Evolutionary conservation across 1,139 yeast genomes (phyloP).

Genomic region (Kluyveromyces sp.): DNA sequence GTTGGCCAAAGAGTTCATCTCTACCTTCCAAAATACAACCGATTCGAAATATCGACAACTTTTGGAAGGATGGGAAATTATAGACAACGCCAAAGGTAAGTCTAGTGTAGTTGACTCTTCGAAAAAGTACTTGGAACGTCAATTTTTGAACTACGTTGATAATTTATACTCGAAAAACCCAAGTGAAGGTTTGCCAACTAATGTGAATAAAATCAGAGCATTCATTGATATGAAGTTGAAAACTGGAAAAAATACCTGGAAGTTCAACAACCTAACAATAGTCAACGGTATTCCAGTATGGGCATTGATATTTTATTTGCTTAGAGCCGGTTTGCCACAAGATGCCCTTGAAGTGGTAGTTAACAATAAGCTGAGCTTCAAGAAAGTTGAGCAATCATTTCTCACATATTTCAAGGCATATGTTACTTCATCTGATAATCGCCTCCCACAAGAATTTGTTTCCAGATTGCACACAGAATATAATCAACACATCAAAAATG

Average conservation of each 20-base stretch:
- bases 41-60: conserved; percentile 58
- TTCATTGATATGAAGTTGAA: conserved; percentile 48
- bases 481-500: conserved; percentile 72
- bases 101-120: conserved; percentile 47
- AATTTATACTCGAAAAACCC: conserved; percentile 58
- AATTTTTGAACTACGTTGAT: conserved; percentile 70
- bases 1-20: conserved; percentile 30
- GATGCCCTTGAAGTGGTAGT: conserved; percentile 65
- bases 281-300: conserved; percentile 85
- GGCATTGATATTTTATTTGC: conserved; percentile 79
- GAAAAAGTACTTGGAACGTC: conserved; percentile 57
- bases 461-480: conserved; percentile 74
- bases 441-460: conserved; percentile 57
- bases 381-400: conserved; percentile 78
- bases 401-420: conserved; percentile 71
- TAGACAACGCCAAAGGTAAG: conserved; percentile 27
- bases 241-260: conserved; percentile 42
- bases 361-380: conserved; percentile 52
- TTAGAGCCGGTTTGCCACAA: conserved; percentile 72
- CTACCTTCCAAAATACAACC: conserved; percentile 29
- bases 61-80: conserved; percentile 56
- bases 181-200: conserved; percentile 61
- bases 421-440: conserved; percentile 46
- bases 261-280: conserved; percentile 42
- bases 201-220: conserved; percentile 60